Evolutionary conservation across 2,329 filamentous ascomycete genomes (phyloP), one percentile per base, ranked within the genome.

Genomic region (Emmonsia crescens): DNA sequence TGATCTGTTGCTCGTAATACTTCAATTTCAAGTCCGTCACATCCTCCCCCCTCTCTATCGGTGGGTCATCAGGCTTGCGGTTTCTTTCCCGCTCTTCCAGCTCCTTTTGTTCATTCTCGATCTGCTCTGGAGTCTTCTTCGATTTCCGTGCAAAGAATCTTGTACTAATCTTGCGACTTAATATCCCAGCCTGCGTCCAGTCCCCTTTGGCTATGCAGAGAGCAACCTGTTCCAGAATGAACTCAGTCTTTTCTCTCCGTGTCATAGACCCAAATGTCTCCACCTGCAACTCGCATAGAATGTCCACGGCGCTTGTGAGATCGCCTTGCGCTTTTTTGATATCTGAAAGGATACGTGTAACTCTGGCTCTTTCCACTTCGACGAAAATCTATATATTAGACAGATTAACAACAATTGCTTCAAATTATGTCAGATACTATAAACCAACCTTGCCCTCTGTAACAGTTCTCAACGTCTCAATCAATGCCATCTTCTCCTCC

Each of bases 221-320:
- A 40, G 86, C 84, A 48, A 97, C 93, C 77, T 99, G 94, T 65
- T 95, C 89, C 60, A 99, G 82, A 71, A 99, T 99, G 74, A 99
- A 99, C 72, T 97, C 94, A 4, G 92, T 96, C 87, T 99, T 99
- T 76, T 99, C 94, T 69, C 94, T 85, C 69, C 94, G 84, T 66
- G 91, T 89, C 94, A 99, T 99, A 27, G 93, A 97, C 9, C 94
- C 94, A 75, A 99, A 99, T 0, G 94, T 99, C 82, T 99, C 94
- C 57, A 99, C 94, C 75, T 99, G 94, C 64, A 99, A 83, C 79
- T 99, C 94, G 77, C 94, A 99, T 44, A 99, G 83, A 65, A 94
- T 94, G 69, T 97, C 93, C 60, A 89, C 88, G 36, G 94, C 94
- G 5, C 90, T 86, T 73, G 89, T 91, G 71, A 96, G 80, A 72